Evolutionary conservation across 2,329 filamentous ascomycete species (phyloP).

Genomic region (Dactylellina sp.): DNA sequence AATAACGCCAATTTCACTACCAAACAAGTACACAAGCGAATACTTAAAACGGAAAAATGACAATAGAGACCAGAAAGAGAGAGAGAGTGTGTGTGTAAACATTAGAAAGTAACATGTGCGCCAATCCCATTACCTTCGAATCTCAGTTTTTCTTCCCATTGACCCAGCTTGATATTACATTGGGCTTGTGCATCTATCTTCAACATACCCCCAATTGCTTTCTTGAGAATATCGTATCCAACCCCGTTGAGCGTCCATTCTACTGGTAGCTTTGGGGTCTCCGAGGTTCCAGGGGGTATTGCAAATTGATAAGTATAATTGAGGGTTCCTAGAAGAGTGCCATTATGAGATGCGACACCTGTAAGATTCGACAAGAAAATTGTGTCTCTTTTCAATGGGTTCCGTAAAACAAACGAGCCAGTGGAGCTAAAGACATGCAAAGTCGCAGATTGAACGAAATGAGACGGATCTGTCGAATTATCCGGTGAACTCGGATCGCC

Average conservation of each 20-base stretch:
- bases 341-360: constrained; percentile 86
- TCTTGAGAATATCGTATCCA: constrained; percentile 83
- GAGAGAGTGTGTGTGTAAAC: neutral
- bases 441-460: constrained; percentile 86
- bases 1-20: neutral
- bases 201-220: constrained; percentile 82
- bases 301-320: constrained; percentile 79
- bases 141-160: constrained; percentile 68
- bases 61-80: constrained; percentile 1
- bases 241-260: constrained; percentile 80
- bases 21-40: neutral
- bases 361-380: constrained; percentile 83
- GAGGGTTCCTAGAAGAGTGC: constrained; percentile 82
- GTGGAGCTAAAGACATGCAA: constrained; percentile 89
- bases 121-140: constrained; percentile 74
- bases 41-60: neutral
- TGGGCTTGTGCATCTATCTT: constrained; percentile 82
- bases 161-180: constrained; percentile 78
- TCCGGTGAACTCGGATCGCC: constrained; percentile 63
- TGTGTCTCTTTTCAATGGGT: constrained; percentile 78
- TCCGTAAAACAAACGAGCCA: constrained; percentile 83
- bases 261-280: constrained; percentile 83
- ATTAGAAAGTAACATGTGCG: constrained; percentile 70
- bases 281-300: constrained; percentile 76
- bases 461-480: constrained; percentile 59